Evolutionary conservation across 2,329 filamentous ascomycete genomes (phyloP).

Genomic region (Fusarium haematococcum): DNA sequence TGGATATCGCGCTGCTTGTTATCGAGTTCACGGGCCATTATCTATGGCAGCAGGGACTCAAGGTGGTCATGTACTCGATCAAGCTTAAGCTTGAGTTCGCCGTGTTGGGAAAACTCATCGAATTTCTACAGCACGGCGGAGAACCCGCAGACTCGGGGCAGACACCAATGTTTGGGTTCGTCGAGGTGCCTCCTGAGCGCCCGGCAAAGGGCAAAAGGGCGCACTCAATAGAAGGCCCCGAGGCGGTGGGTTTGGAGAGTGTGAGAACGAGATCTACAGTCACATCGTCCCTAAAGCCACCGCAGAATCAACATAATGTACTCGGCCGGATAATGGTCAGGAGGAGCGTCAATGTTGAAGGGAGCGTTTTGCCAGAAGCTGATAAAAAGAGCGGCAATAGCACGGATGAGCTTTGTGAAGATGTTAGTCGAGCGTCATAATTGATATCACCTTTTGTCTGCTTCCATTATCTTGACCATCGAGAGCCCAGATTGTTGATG

Average conservation of each 20-base stretch:
- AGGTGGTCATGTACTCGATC: constrained; percentile 50
- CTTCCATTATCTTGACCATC: not conserved
- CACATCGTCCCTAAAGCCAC: constrained; percentile 12
- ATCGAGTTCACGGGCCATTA: constrained; percentile 49
- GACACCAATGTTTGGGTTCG: constrained; percentile 29
- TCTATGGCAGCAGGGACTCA: constrained; percentile 50
- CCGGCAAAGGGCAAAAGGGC: not conserved
- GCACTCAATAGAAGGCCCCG: not conserved
- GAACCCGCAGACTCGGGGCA: constrained; percentile 10
- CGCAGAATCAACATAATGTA: not conserved
- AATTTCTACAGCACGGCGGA: constrained; percentile 47
- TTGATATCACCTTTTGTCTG: not conserved
- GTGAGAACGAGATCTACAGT: constrained; percentile 12
- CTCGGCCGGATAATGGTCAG: not conserved
- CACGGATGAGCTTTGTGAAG: constrained; percentile 1
- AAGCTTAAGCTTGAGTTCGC: constrained; percentile 54
- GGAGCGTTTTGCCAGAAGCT: constrained; percentile 6
- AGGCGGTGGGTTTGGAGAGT: constrained; percentile 3
- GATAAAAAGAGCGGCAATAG: constrained; percentile 16
- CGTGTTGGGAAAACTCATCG: constrained; percentile 50
- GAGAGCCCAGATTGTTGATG: not conserved
- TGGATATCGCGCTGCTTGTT: constrained; percentile 54
- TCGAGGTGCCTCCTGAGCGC: constrained; percentile 29
- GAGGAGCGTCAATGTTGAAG: constrained; percentile 15
- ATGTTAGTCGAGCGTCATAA: constrained; percentile 2